Evolutionary conservation across 345 rosid species (phyloP), one percentile per base, ranked within the genome.

Genomic region (Eucalyptus dawsonii): DNA sequence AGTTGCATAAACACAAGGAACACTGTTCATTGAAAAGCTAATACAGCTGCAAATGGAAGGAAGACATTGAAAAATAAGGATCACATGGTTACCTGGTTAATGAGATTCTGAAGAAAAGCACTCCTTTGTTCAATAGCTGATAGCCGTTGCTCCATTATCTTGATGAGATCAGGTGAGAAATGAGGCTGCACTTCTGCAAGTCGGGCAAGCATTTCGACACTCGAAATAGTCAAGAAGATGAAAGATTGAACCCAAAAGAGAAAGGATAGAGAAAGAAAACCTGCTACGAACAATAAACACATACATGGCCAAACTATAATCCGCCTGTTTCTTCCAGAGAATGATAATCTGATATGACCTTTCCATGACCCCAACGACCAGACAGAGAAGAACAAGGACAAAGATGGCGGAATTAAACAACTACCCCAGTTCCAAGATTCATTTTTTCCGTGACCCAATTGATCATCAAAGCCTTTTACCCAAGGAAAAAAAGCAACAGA

Each of bases 81-180:
- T 87, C 21, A 51, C 44, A 91, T 29, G 83, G 50, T 80, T 87
- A 94, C 99, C 98, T 89, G 95, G 91, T 96, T 93, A 13, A 97
- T 90, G 89, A 96, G 92, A 90, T 89, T 96, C 90, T 95, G 94
- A 25, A 98, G 96, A 88, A 88, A 87, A 91, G 91, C 91, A 89
- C 91, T 94, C 91, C 94, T 91, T 42, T 90, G 93, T 90, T 98
- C 99, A 42, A 97, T 96, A 21, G 97, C 95, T 4, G 93, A 93
- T 40, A 96, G 72, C 92, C 94, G 94, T 88, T 93, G 93, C n/a
- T 97, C 97, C 99, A 98, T 98, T 58, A 96, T 94, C 93, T 92
- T 95, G 45, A 98, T 88, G 29, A 98, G 95, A 88, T 95, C 96
- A 21, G 94, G 91, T 14, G 99, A 98, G 31, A 95, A 47, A 72